Conservation (phyloP, 225 moss, liverwort and hornwort genomes). For the Pleurozium schreberi region DNA sequence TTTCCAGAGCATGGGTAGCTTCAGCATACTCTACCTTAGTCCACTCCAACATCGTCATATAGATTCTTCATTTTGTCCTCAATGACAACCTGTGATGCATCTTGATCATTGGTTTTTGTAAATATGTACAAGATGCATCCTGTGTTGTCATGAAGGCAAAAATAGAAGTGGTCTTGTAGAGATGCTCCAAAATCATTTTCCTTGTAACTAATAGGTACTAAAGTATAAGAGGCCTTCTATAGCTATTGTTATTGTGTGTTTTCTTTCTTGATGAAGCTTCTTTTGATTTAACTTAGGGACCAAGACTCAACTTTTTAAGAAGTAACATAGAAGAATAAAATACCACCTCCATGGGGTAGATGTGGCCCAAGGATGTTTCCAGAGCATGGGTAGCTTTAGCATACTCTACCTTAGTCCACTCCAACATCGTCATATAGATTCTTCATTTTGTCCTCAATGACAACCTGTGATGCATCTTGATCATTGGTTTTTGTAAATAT, state of each 20-base stretch:
- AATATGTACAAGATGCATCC: background rate
- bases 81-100: background rate
- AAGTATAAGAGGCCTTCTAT: background rate
- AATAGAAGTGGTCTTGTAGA: background rate
- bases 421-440: background rate
- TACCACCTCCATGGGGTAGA: too few relatives aligned
- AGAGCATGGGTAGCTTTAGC: background rate
- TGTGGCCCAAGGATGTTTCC: background rate
- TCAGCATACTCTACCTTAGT: background rate
- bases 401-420: background rate
- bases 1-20: background rate
- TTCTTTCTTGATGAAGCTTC: background rate
- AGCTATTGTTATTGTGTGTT: background rate
- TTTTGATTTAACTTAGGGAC: background rate
- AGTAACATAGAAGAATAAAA: background rate
- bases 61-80: background rate
- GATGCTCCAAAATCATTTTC: background rate
- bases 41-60: too few relatives aligned
- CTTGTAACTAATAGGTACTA: background rate
- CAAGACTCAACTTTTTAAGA: background rate
- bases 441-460: background rate
- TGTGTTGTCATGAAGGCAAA: background rate
- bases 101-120: background rate
- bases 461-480: background rate
- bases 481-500: background rate